These are phyloP conservation scores for Catunica adiposa DNA, from an alignment of 2,329 filamentous ascomycete species.

Conservation along the genomic window DNA sequence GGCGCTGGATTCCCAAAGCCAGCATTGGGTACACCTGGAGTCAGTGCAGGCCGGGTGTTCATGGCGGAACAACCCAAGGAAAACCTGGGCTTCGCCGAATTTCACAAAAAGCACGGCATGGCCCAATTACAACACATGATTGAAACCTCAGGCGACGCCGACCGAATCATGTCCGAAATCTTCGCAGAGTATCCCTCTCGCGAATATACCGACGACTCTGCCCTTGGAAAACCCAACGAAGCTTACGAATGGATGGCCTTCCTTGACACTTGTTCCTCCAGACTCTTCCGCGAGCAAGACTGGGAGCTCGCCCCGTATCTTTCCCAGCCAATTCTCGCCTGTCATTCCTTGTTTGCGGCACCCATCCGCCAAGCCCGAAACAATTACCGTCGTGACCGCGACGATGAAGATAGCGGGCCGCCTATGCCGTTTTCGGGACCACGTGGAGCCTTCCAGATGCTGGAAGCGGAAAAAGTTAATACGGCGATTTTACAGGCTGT, in stretches of 20 bases:
- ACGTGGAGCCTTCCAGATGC: slow-evolving; percentile 63
- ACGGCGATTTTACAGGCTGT: slow-evolving; percentile 55
- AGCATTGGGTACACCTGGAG: slow-evolving; percentile 26
- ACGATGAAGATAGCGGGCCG: slow-evolving; percentile 29
- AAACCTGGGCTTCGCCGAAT: slow-evolving; percentile 55
- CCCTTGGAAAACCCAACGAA: slow-evolving; percentile 70
- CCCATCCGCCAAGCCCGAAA: slow-evolving; percentile 34
- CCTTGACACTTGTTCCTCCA: slow-evolving; percentile 66
- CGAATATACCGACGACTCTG: slow-evolving; percentile 83
- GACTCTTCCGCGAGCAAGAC: slow-evolving; percentile 68
- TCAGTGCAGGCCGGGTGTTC: slow-evolving; percentile 19
- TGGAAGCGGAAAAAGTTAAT: slow-evolving; percentile 67
- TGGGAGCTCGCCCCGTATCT: slow-evolving; percentile 87
- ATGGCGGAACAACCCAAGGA: slow-evolving; percentile 37
- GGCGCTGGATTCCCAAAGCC: slow-evolving; percentile 60
- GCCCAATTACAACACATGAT: slow-evolving; percentile 58
- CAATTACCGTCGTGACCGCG: slow-evolving; percentile 24
- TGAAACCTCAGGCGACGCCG: slow-evolving; percentile 61
- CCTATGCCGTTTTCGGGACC: slow-evolving; percentile 64
- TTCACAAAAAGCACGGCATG: slow-evolving; percentile 55
- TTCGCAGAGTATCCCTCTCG: slow-evolving; percentile 75
- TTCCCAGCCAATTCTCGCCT: slow-evolving; percentile 70
- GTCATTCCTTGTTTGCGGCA: slow-evolving; percentile 79
- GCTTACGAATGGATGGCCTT: slow-evolving; percentile 95
- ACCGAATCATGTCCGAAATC: slow-evolving; percentile 65